Evolutionary conservation across 75 land plant genomes (phyloP).

Genomic region (Pinus tabuliformis): DNA sequence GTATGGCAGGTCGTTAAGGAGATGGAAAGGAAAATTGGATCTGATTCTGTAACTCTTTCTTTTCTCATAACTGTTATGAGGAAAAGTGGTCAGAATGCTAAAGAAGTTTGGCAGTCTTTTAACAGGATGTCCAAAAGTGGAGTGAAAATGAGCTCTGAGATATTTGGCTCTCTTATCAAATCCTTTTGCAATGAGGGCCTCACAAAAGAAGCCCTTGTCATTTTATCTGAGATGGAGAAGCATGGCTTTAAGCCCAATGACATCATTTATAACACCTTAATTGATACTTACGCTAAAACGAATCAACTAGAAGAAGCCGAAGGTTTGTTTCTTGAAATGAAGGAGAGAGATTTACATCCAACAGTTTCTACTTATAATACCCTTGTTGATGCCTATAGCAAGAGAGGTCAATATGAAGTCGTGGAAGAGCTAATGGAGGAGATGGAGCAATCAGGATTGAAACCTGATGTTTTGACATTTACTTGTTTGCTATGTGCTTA

Average conservation of each 20-base stretch:
- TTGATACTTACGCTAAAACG: conserved; percentile 69
- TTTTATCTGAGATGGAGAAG: conserved; percentile 72
- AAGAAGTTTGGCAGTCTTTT: conserved; percentile 74
- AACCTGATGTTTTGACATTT: conserved; percentile 75
- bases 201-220: conserved; percentile 64
- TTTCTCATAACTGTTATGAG: conserved; percentile 57
- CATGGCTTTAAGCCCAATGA: conserved; percentile 51
- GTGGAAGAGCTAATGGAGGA: conserved; percentile 60
- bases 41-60: conserved; percentile 76
- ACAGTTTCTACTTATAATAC: conserved; percentile 56
- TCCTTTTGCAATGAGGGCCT: conserved; percentile 76
- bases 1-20: conserved; percentile 50
- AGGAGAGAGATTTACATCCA: conserved; percentile 44
- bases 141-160: conserved; percentile 46
- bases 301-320: conserved; percentile 83
- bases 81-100: conserved; percentile 40
- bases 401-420: conserved; percentile 54
- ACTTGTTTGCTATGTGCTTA: conserved; percentile 76
- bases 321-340: conserved; percentile 78
- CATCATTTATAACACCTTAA: conserved; percentile 69
- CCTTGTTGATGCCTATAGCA: conserved; percentile 71
- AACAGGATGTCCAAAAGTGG: conserved; percentile 54
- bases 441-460: conserved; percentile 56
- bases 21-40: conserved; percentile 56
- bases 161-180: conserved; percentile 65